phyloP scores from a whole-genome alignment of 2,329 filamentous ascomycete species.

The Venturia effusa region DNA sequence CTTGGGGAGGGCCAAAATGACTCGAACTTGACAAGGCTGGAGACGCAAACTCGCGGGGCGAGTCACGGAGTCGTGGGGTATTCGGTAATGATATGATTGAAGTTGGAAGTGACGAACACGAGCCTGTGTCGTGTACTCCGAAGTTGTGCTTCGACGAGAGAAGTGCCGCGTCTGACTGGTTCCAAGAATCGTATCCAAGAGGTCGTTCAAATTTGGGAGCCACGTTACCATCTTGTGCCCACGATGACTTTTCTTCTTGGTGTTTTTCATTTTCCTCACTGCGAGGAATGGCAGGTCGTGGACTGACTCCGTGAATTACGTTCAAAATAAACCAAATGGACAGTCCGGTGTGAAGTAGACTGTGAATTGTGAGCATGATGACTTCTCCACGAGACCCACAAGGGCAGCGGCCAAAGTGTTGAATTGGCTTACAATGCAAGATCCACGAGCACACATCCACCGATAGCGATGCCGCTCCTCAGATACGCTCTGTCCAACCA shows the following conservation, averaged over 20 bases:
- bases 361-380: background rate
- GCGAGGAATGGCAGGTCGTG: background rate
- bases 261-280: background rate
- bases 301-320: background rate
- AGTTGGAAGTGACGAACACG: background rate
- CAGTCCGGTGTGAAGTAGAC: background rate
- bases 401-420: background rate
- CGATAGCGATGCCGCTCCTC: background rate
- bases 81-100: background rate
- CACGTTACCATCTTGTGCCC: background rate
- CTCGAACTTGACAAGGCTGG: background rate
- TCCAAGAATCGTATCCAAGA: background rate
- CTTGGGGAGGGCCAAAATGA: background rate
- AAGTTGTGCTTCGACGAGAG: background rate
- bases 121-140: background rate
- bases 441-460: background rate
- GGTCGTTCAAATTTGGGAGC: background rate
- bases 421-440: background rate
- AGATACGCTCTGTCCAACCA: background rate
- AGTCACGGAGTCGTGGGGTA: background rate
- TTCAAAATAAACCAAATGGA: background rate
- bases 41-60: background rate
- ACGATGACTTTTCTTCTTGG: background rate
- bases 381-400: background rate
- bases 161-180: background rate